phyloP scores from a whole-genome alignment of 2,329 filamentous ascomycete genomes.

The Calonectria pseudoturangicola region DNA sequence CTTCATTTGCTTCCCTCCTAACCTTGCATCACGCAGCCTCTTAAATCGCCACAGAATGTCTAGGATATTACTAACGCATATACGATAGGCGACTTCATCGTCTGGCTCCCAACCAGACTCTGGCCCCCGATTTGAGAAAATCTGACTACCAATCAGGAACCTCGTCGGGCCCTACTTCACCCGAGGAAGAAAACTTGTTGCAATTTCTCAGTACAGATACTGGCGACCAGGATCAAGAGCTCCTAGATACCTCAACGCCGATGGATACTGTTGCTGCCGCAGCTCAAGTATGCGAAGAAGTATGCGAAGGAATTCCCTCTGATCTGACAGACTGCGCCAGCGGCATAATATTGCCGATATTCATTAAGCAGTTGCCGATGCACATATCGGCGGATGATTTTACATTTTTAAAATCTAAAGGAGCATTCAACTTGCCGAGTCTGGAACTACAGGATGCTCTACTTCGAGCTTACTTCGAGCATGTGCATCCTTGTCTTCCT shows the following conservation, averaged over 20 bases:
- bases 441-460: slow-evolving; percentile 83
- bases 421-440: slow-evolving; percentile 84
- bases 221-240: background rate
- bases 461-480: slow-evolving; percentile 87
- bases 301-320: background rate
- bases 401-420: slow-evolving; percentile 87
- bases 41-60: background rate
- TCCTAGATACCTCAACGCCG: background rate
- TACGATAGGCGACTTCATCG: background rate
- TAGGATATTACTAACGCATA: background rate
- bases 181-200: background rate
- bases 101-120: background rate
- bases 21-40: background rate
- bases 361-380: slow-evolving; percentile 85
- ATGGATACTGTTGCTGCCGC: background rate
- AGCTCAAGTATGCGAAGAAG: too few relatives aligned
- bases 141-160: background rate
- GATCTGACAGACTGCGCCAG: background rate
- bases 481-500: slow-evolving; percentile 79
- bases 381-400: slow-evolving; percentile 87
- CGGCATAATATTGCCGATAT: slow-evolving; percentile 68
- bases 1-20: background rate
- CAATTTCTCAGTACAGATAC: slow-evolving; percentile 1
- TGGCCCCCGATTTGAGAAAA: background rate
- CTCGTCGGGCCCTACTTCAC: background rate